Evolutionary conservation across 1,284 basidiomycete genomes (phyloP), one percentile per base, ranked within the genome.

Genomic region (Lignosus rhinocerotis): DNA sequence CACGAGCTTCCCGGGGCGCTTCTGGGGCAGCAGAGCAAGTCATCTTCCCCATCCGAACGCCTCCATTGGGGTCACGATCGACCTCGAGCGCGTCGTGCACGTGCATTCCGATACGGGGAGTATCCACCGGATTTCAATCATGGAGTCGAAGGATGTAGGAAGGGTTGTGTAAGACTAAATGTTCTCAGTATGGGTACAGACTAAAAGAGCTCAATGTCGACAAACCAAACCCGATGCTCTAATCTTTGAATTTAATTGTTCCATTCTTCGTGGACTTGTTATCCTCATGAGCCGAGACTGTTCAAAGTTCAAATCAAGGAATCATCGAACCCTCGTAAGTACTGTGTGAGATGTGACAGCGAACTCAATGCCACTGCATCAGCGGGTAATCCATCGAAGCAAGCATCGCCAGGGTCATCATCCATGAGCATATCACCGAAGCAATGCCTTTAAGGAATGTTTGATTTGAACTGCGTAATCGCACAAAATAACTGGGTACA

Each of bases 401-500:
- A 10, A 39, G 1, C 11, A 14, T n/a, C 11, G 36, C 14, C 36
- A 39, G 36, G 36, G 36, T 39, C 36, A n/a, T 14, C 36, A 39
- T 12, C 6, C 36, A n/a, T n/a, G n/a, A n/a, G 36, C 12, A 10
- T 12, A 14, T 4, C 21, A 45, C 39, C 14, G 14, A 8, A 42
- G n/a, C 10, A 43, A 12, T 31, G 38, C 7, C 50, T 36, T 51
- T 38, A 66, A 66, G 58, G 65, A 66, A 53, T 48, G 66, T 57
- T 60, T 59, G 59, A 39, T 57, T 60, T 61, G 61, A 63, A 61
- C 59, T 63, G 63, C 62, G 62, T 64, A 62, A 58, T 66, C 64
- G 59, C 62, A 64, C 64, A 66, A 59, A 58, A 65, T 67, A 67
- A 69, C 57, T 61, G 64, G 57, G 58, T 69, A 69, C 67, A 69